phyloP scores from a whole-genome alignment of 2,329 filamentous ascomycete genomes.

The Colletotrichum sp. region DNA sequence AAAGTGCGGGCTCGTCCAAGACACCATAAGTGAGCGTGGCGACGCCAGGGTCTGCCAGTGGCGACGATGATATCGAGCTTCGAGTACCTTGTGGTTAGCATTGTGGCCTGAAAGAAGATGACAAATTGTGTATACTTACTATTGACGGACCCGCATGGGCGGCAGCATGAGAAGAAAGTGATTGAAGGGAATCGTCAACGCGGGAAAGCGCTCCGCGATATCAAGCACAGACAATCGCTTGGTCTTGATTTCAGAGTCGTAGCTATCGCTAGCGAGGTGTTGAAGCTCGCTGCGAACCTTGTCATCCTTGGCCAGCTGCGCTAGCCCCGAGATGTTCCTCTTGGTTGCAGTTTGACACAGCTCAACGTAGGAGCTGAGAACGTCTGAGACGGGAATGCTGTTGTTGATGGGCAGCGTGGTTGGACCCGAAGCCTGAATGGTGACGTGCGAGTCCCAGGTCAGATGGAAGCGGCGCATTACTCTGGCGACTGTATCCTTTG shows the following conservation, averaged over 20 bases:
- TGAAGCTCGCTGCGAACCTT: constrained; percentile 33
- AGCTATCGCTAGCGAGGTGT: constrained; percentile 40
- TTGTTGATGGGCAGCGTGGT: constrained; percentile 61
- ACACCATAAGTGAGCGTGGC: constrained; percentile 70
- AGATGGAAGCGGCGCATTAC: constrained; percentile 71
- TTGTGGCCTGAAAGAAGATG: neutral
- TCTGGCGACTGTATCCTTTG: constrained; percentile 63
- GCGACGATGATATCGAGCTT: constrained; percentile 72
- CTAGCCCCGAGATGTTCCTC: constrained; percentile 40
- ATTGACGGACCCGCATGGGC: constrained; percentile 56
- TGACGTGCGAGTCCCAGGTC: constrained; percentile 72
- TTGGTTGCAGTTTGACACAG: constrained; percentile 75
- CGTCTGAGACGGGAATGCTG: constrained; percentile 65
- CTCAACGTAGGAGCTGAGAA: constrained; percentile 76
- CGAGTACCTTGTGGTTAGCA: neutral
- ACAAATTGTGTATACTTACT: constrained; percentile 20
- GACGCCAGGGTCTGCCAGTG: constrained; percentile 57
- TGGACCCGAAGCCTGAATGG: constrained; percentile 56
- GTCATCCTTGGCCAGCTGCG: constrained; percentile 36
- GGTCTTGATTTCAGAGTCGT: constrained; percentile 41
- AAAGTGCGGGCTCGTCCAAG: constrained; percentile 55
- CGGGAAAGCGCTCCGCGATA: constrained; percentile 62
- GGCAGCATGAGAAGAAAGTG: constrained; percentile 69
- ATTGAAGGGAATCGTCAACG: constrained; percentile 59
- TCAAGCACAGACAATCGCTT: constrained; percentile 65